Conservation (phyloP, 2,329 filamentous ascomycete species). For the Cyphellophora europaea region DNA sequence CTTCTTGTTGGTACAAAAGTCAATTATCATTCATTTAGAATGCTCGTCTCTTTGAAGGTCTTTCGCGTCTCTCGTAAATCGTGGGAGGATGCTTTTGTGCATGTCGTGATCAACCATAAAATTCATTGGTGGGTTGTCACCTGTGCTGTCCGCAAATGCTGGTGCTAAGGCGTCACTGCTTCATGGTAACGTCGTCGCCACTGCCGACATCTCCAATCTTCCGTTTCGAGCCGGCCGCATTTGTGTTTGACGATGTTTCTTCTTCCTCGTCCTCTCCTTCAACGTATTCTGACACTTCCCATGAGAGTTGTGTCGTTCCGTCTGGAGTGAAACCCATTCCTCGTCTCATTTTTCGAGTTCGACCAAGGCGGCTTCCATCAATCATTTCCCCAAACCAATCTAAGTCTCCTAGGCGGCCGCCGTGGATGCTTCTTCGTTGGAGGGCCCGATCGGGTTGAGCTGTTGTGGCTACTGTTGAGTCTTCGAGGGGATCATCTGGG, state of each 20-base stretch:
- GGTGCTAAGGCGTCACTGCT: no score
- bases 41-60: no score
- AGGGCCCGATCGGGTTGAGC: conserved; percentile 15
- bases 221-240: conserved; percentile 14
- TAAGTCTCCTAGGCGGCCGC: conserved; percentile 42
- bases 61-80: no score
- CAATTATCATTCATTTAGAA: no score
- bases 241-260: no score
- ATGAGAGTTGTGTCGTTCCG: conserved; percentile 60
- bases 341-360: conserved; percentile 49
- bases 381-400: conserved; percentile 83
- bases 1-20: no score
- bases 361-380: conserved; percentile 63
- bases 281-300: conserved; percentile 70
- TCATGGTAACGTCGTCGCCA: conserved; percentile 7
- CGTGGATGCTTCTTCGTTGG: not conserved
- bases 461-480: conserved; percentile 3
- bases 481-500: conserved; percentile 26
- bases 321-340: conserved; percentile 53
- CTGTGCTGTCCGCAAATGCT: no score
- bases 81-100: no score
- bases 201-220: conserved; percentile 15
- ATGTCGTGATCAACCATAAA: no score
- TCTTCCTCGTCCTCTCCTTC: conserved; percentile 11
- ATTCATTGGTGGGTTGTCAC: no score